phyloP scores from a whole-genome alignment of 768 basidiomycete genomes.

The Filobasidium floriforme region DNA sequence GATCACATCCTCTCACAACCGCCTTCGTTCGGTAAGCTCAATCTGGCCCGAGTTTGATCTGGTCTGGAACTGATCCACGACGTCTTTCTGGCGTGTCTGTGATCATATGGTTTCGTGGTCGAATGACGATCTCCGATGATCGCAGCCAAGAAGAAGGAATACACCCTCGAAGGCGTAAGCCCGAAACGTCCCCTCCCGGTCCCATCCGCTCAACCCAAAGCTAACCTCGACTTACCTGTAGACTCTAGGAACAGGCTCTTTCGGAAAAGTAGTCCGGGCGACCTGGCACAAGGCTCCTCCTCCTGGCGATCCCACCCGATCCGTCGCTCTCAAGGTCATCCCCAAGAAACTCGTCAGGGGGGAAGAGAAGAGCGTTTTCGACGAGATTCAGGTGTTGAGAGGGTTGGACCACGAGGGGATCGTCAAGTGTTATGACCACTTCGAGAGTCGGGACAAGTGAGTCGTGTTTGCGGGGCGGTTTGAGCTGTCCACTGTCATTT shows the following conservation, averaged over 20 bases:
- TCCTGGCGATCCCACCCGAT: constrained; percentile 26
- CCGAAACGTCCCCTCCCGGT: neutral
- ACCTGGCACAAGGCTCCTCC: constrained; percentile 44
- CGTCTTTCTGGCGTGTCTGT: neutral
- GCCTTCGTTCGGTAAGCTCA: constrained; percentile 55
- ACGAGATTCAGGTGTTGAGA: constrained; percentile 84
- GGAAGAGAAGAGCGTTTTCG: constrained; percentile 78
- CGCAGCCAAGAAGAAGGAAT: constrained; percentile 63
- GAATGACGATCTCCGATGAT: too few species aligned
- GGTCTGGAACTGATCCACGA: neutral
- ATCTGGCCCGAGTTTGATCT: neutral
- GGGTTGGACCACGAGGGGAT: constrained; percentile 87
- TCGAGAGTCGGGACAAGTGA: constrained; percentile 76
- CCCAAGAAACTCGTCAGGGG: constrained; percentile 88
- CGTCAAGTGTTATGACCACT: constrained; percentile 94
- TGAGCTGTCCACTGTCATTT: too few species aligned
- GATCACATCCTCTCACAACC: constrained; percentile 65
- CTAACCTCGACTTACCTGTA: constrained; percentile 57
- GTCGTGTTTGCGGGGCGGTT: constrained; percentile 2
- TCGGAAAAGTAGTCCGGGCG: constrained; percentile 78
- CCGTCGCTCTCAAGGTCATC: constrained; percentile 55
- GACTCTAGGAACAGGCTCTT: constrained; percentile 71
- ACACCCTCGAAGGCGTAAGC: constrained; percentile 34
- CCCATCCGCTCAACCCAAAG: neutral
- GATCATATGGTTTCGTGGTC: neutral